Conservation (phyloP, 192 early-diverging fungal genomes). For the Pecoramyces ruminantium region DNA sequence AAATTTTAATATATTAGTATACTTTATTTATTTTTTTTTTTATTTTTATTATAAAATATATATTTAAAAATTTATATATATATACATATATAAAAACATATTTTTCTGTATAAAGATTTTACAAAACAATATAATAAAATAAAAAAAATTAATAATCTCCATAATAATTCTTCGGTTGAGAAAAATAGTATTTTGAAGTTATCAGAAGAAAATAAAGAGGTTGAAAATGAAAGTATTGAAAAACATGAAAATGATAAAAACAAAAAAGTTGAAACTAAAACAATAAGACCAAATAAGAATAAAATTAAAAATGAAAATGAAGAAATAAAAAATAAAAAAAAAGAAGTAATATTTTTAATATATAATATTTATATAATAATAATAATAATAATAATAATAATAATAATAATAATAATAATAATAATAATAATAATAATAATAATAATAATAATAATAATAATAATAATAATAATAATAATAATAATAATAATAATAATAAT, state of each 20-base stretch:
- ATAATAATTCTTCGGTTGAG: background rate
- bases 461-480: no score
- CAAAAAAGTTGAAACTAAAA: background rate
- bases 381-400: conserved; percentile 1
- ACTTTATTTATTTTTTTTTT: background rate
- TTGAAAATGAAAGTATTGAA: background rate
- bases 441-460: no score
- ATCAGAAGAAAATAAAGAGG: conserved; percentile 6
- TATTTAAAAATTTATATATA: no score
- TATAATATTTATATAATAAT: conserved; percentile 11
- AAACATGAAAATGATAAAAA: background rate
- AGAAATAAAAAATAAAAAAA: conserved; percentile 8
- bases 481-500: no score
- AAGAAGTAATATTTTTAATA: conserved; percentile 1
- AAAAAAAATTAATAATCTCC: conserved; percentile 4
- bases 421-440: no score
- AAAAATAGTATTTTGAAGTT: conserved; percentile 4
- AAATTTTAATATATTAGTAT: background rate
- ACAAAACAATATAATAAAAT: conserved; percentile 86
- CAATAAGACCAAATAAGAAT: background rate
- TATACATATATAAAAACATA: no score
- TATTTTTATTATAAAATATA: background rate
- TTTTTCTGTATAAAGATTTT: conserved; percentile 63
- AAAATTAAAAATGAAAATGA: conserved; percentile 7
- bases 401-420: no score